Evolutionary conservation across 2,329 filamentous ascomycete genomes (phyloP).

Genomic region (Aspergillus phoenicis): DNA sequence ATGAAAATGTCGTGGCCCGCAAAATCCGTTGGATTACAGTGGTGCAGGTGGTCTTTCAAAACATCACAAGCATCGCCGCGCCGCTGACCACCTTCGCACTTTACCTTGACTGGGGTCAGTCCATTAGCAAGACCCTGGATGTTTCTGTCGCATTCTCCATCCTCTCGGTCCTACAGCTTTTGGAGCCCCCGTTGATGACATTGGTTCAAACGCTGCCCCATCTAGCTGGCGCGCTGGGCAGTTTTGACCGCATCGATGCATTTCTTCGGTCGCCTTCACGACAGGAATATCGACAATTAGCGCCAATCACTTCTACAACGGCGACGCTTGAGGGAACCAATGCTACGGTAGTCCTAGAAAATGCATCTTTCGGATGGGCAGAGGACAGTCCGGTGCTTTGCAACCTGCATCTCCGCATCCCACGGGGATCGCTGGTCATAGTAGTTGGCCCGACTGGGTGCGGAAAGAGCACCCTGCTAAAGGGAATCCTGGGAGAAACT

Average conservation of each 20-base stretch:
- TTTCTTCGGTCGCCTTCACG: background rate
- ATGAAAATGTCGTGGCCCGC: background rate
- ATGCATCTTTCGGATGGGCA: background rate
- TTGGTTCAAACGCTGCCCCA: background rate
- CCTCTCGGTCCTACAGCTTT: background rate
- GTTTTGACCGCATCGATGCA: background rate
- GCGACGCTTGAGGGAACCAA: background rate
- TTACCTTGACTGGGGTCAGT: background rate
- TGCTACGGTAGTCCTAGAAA: background rate
- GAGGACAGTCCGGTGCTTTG: background rate
- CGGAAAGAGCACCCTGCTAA: conserved; percentile 26
- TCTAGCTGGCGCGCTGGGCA: background rate
- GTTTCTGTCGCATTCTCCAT: background rate
- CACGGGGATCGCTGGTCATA: conserved; percentile 16
- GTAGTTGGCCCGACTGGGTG: conserved; percentile 48
- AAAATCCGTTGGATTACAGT: background rate
- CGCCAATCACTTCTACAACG: too few relatives aligned
- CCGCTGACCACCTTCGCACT: background rate
- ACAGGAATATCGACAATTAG: background rate
- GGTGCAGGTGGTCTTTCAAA: background rate
- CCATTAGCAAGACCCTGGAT: background rate
- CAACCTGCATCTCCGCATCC: background rate
- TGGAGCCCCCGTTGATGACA: background rate
- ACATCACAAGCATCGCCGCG: background rate
- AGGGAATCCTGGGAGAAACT: background rate